phyloP scores from a whole-genome alignment of 441 rosid genomes.

The Arabidopsis hybrid region DNA sequence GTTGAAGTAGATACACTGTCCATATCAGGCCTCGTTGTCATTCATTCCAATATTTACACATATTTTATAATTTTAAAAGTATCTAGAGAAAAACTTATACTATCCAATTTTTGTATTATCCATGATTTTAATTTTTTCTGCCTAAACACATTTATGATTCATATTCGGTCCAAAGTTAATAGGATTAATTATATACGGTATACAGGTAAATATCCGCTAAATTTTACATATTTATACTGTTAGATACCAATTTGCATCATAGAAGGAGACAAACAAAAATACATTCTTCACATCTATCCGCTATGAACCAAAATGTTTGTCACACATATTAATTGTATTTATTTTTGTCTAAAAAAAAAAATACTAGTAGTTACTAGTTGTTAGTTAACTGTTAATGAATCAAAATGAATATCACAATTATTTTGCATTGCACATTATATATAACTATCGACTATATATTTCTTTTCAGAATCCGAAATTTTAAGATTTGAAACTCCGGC shows the following conservation, averaged over 20 bases:
- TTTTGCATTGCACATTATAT: background rate
- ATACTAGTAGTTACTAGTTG: background rate
- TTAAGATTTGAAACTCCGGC: constrained; percentile 15
- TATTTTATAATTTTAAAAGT: background rate
- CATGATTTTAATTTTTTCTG: too few relatives aligned
- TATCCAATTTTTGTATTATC: background rate
- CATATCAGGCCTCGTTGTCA: constrained; percentile 10
- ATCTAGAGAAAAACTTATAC: background rate
- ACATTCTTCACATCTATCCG: too few relatives aligned
- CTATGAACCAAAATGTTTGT: too few relatives aligned
- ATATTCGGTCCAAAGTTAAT: background rate
- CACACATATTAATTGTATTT: background rate
- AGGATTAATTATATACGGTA: background rate
- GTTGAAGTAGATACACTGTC: constrained; percentile 35
- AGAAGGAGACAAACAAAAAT: too few relatives aligned
- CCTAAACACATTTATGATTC: background rate
- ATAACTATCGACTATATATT: background rate
- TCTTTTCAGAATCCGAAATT: constrained; percentile 15
- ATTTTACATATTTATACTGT: background rate
- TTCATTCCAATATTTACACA: background rate
- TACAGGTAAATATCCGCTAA: background rate
- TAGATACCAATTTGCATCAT: background rate
- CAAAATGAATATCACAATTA: background rate
- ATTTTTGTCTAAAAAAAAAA: background rate
- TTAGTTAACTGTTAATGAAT: background rate